Evolutionary conservation across 1,284 basidiomycete species (phyloP), one percentile per base, ranked within the genome.

Genomic region (Cutaneotrichosporon dermatis): DNA sequence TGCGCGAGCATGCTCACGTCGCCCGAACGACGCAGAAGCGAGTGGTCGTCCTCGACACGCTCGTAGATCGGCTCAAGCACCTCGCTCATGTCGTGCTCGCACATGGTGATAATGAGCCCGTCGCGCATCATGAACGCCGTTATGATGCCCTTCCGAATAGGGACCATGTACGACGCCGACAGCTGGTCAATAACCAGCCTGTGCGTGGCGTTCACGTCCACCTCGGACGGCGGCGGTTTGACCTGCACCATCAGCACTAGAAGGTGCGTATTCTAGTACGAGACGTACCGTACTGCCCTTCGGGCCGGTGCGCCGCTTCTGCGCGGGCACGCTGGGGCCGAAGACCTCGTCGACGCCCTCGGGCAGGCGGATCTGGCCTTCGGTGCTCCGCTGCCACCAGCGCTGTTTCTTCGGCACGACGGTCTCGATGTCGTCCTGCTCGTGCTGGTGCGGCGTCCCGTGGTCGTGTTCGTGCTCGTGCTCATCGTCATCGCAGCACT

Each of bases 1-100:
- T 79, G 68, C n/a, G 71, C 68, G 8, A 79, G 67, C 77, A 79
- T 77, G 55, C 75, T 76, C 35, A 72, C 71, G 65, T 79, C 77
- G 11, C 70, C 74, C 3, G 72, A 73, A 39, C 74, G 60, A 40
- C 77, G 66, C 7, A 79, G 62, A 35, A 79, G 60, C 60, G 72
- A 74, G 51, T 70, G 65, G 49, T 74, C 71, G 57, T 77, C 73
- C 54, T 76, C 71, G 51, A 79, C 58, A 36, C 77, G 60, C 11
- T 66, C 66, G 61, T 78, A 78, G 51, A 79, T 76, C 1, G 76
- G 77, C 9, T 71, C 66, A 7, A 79, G 65, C 2, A 74, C 73
- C 41, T 77, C 76, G 41, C 57, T 49, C 54, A 69, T 69, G 3
- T 73, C 70, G 57, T 67, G 66, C 13, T 64, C 63, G 35, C 69